A percentile compares a stretch with the other conserved stretches of the same genome.
phyloP scores from a whole-genome alignment of 176 grass and related monocot genomes.

The Rhynchospora tenuis region DNA sequence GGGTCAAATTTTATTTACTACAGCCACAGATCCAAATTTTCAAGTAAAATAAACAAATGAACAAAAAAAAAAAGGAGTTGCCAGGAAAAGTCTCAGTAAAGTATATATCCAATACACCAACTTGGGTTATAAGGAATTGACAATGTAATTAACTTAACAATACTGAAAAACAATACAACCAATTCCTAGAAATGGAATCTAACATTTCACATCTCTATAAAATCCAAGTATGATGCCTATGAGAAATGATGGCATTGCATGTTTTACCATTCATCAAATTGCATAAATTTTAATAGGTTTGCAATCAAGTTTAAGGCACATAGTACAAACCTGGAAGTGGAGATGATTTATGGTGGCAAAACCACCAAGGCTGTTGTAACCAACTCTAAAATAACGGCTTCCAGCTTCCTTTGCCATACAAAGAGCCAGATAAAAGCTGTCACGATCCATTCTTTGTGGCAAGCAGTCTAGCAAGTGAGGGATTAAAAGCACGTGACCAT shows the following conservation, averaged over 20 bases:
- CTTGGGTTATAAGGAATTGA: no score
- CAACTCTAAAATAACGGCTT: conserved; percentile 75
- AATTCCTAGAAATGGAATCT: no score
- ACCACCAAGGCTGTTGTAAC: conserved; percentile 95
- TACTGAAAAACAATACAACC: no score
- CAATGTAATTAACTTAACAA: no score
- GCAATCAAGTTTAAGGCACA: background rate
- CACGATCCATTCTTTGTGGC: conserved; percentile 74
- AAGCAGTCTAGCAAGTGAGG: conserved; percentile 63
- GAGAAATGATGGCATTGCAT: background rate
- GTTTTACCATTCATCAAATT: background rate
- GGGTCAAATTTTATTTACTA: no score
- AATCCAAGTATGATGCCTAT: no score
- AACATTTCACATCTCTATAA: no score
- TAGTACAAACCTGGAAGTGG: conserved; percentile 59
- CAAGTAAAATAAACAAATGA: background rate
- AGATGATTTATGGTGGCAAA: conserved; percentile 87
- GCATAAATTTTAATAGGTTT: background rate
- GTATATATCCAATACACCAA: no score
- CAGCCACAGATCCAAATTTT: background rate
- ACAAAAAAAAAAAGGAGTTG: no score
- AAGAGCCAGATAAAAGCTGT: conserved; percentile 75
- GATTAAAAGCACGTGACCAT: conserved; percentile 83
- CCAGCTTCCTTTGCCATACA: conserved; percentile 60
- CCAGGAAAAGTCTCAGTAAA: no score